Percentiles rank a stretch among this genome's conserved stretches.
Conservation (phyloP, 2,329 filamentous ascomycete species). For the Cordyceps cateniannulata region DNA sequence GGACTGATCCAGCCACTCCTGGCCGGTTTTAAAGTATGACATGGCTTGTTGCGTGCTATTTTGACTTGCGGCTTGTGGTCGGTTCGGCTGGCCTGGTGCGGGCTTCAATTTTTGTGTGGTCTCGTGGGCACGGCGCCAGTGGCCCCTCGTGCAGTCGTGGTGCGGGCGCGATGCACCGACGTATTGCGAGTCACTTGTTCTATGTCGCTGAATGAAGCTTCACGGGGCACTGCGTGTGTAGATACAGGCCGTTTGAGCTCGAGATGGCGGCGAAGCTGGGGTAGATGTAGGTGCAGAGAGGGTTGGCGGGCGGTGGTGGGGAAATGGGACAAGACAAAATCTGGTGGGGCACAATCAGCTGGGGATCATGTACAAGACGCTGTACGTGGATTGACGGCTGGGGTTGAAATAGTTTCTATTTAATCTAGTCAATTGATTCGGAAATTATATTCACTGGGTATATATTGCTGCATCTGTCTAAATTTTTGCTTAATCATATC, state of each 20-base stretch:
- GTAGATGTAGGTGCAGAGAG: not conserved
- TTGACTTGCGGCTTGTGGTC: not conserved
- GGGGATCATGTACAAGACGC: not conserved
- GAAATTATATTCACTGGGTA: not conserved
- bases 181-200: not conserved
- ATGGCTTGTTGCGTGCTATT: conserved; percentile 37
- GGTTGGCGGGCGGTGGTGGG: conserved; percentile 3
- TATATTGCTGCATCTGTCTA: not conserved
- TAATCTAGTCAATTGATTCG: not conserved
- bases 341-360: conserved; percentile 4
- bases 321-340: not conserved
- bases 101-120: not conserved
- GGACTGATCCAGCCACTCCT: conserved; percentile 90
- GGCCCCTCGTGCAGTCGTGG: not conserved
- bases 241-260: not conserved
- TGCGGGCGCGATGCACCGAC: not conserved
- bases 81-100: not conserved
- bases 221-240: not conserved
- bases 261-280: conserved; percentile 3
- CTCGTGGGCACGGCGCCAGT: not conserved
- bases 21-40: conserved; percentile 76
- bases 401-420: not conserved
- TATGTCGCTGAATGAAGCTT: not conserved
- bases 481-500: not conserved
- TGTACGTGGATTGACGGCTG: not conserved